Evolutionary conservation across 257 asterid genomes (phyloP).

Genomic region (Solanum tarapatanum): DNA sequence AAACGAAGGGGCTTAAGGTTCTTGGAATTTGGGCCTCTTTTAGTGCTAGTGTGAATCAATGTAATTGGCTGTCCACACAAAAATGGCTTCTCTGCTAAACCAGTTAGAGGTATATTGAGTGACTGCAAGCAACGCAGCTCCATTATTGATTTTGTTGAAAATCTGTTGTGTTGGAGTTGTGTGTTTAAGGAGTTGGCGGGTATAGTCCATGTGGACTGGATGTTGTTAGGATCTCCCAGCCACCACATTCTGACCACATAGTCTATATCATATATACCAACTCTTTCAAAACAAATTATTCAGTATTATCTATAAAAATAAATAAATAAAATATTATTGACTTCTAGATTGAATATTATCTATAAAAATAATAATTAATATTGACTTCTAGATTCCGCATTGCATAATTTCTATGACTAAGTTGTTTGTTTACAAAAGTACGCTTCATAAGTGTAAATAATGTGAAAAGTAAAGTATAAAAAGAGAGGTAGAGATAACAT

Average conservation of each 20-base stretch:
- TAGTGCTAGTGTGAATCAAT: conserved; percentile 12
- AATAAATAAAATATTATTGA: no score
- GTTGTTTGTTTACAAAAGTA: neutral
- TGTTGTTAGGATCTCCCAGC: neutral
- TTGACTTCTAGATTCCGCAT: neutral
- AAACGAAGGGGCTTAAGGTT: conserved; percentile 25
- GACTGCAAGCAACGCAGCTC: conserved; percentile 43
- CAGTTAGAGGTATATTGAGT: conserved; percentile 36
- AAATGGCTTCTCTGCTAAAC: conserved; percentile 34
- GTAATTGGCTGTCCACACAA: conserved; percentile 21
- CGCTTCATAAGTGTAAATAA: no score
- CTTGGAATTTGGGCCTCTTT: conserved; percentile 17
- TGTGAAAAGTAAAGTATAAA: neutral
- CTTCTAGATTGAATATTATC: no score
- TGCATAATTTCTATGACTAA: neutral
- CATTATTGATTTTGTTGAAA: conserved; percentile 12
- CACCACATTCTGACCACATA: neutral
- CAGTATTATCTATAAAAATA: neutral
- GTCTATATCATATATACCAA: neutral
- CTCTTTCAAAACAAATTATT: neutral
- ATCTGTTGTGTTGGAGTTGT: neutral
- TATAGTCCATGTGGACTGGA: neutral
- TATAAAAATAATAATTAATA: no score
- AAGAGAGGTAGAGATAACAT: no score
- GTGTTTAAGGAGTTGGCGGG: neutral